phyloP scores from a whole-genome alignment of 805 yeast genomes.

The Maudiozyma saulgeensis region DNA sequence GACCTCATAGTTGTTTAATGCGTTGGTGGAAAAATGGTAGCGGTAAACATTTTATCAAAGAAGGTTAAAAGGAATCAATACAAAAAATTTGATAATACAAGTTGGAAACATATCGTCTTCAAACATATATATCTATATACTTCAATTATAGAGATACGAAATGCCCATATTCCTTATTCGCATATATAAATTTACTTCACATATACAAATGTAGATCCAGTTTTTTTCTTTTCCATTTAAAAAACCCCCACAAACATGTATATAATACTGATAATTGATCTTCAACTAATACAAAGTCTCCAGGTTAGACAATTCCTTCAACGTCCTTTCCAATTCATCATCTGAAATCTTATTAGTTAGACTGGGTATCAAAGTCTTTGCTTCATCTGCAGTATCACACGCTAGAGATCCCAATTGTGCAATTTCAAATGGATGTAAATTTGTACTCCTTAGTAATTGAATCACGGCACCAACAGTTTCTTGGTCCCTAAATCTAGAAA shows the following conservation, averaged over 20 bases:
- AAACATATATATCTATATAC: background rate
- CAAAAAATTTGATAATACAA: background rate
- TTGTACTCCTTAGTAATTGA: slow-evolving; percentile 61
- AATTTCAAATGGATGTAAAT: slow-evolving; percentile 88
- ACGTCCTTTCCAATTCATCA: slow-evolving; percentile 74
- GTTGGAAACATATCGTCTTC: background rate
- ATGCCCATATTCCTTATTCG: background rate
- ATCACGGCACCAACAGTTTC: slow-evolving; percentile 93
- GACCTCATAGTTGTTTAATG: slow-evolving; percentile 51
- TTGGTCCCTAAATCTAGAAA: slow-evolving; percentile 84
- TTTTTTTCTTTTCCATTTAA: slow-evolving; percentile 1
- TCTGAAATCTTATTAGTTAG: slow-evolving; percentile 72
- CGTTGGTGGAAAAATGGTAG: slow-evolving; percentile 77
- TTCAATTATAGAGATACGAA: background rate
- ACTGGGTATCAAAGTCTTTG: slow-evolving; percentile 87
- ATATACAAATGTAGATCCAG: background rate
- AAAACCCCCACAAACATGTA: slow-evolving; percentile 2
- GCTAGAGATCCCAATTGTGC: slow-evolving; percentile 84
- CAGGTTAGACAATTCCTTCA: slow-evolving; percentile 74
- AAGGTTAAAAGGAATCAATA: slow-evolving; percentile 2
- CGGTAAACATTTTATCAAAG: slow-evolving; percentile 23
- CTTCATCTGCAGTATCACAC: slow-evolving; percentile 96
- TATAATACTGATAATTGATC: slow-evolving; percentile 5
- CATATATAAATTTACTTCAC: background rate
- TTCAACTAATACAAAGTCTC: slow-evolving; percentile 35